Conservation (phyloP, 768 basidiomycete genomes). For the Hypsizygus marmoreus region DNA sequence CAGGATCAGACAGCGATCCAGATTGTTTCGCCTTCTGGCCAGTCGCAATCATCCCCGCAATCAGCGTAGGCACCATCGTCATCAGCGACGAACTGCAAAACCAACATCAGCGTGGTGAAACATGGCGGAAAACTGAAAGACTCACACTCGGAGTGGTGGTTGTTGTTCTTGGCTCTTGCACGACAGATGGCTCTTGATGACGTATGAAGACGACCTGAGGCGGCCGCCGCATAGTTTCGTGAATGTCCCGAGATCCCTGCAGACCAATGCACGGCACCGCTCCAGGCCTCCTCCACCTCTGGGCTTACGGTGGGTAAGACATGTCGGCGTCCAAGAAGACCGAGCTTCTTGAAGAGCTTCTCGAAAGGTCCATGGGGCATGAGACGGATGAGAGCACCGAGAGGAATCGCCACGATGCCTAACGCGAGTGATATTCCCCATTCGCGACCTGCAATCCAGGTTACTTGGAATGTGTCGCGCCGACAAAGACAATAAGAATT, state of each 20-base stretch:
- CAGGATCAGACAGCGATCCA: constrained; percentile 71
- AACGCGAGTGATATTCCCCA: constrained; percentile 94
- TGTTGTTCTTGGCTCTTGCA: constrained; percentile 52
- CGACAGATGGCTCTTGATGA: constrained; percentile 75
- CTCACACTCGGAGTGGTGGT: constrained; percentile 49
- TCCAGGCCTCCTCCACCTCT: constrained; percentile 69
- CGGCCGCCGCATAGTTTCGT: constrained; percentile 87
- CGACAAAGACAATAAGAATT: constrained; percentile 86
- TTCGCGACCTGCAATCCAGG: constrained; percentile 72
- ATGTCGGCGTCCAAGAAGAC: constrained; percentile 67
- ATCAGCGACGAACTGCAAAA: constrained; percentile 31
- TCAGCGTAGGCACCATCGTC: constrained; percentile 56
- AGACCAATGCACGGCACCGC: constrained; percentile 78
- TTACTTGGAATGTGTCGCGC: constrained; percentile 90
- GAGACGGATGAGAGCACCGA: constrained; percentile 79
- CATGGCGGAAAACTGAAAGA: no score
- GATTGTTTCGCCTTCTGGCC: constrained; percentile 66
- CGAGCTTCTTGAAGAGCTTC: constrained; percentile 43
- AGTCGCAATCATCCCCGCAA: constrained; percentile 53
- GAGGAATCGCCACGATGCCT: constrained; percentile 84
- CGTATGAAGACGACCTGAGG: constrained; percentile 81
- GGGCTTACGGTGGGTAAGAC: constrained; percentile 64
- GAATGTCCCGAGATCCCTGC: constrained; percentile 86
- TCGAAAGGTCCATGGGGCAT: constrained; percentile 84
- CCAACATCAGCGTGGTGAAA: no score